Evolutionary conservation across 345 rosid species (phyloP).

Genomic region (Erucastrum elatum): DNA sequence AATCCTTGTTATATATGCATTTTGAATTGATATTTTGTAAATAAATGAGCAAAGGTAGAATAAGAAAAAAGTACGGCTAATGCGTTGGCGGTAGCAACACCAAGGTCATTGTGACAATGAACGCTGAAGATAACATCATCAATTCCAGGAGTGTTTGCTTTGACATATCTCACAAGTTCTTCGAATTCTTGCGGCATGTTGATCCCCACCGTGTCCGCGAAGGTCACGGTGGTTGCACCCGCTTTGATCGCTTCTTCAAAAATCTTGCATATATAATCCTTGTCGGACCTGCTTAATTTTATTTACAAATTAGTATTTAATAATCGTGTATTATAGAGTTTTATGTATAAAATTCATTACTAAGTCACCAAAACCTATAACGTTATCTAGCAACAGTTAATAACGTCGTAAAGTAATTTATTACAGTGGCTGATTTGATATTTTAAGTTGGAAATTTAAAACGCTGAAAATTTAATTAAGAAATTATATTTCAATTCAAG

Average conservation of each 20-base stretch:
- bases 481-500: background rate
- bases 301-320: background rate
- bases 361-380: too few relatives aligned
- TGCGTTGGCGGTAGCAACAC: slow-evolving; percentile 89
- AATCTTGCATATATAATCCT: slow-evolving; percentile 57
- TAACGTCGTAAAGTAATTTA: too few relatives aligned
- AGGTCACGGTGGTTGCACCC: slow-evolving; percentile 73
- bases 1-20: background rate
- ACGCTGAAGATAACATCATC: slow-evolving; percentile 71
- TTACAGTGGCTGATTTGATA: too few relatives aligned
- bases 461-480: background rate
- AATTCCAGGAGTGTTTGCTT: slow-evolving; percentile 85
- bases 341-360: background rate
- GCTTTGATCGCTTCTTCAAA: slow-evolving; percentile 82
- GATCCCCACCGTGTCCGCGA: slow-evolving; percentile 91
- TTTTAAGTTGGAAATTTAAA: background rate
- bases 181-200: slow-evolving; percentile 70
- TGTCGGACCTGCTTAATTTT: slow-evolving; percentile 12
- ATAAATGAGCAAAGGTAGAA: background rate
- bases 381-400: too few relatives aligned
- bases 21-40: background rate
- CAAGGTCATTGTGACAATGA: slow-evolving; percentile 98
- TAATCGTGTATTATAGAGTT: background rate
- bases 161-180: slow-evolving; percentile 66
- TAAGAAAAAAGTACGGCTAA: slow-evolving; percentile 49